Evolutionary conservation across 208 protist genomes (phyloP).

Genomic region (Crithidia thermophila): DNA sequence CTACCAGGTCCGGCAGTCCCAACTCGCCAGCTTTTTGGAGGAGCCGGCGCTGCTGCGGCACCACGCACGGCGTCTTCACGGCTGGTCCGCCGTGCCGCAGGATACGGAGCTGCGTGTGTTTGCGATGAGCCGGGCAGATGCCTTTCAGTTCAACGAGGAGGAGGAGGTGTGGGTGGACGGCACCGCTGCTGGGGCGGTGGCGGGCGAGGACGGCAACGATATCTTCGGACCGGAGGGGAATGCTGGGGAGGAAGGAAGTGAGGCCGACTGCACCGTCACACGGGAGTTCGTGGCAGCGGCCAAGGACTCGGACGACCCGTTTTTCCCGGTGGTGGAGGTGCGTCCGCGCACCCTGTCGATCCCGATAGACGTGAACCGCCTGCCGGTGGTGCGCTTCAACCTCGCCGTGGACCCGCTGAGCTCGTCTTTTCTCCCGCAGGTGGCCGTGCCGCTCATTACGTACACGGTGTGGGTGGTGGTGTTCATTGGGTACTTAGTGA

Average conservation of each 20-base stretch:
- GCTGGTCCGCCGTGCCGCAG: constrained; percentile 23
- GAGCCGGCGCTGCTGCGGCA: not conserved
- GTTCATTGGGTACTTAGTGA: constrained; percentile 18
- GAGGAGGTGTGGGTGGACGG: constrained; percentile 29
- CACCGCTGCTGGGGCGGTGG: too few species aligned
- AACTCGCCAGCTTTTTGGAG: not conserved
- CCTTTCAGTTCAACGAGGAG: constrained; percentile 23
- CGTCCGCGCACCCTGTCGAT: constrained; percentile 16
- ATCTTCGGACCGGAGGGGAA: not conserved
- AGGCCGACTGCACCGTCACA: not conserved
- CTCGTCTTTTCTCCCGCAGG: constrained; percentile 22
- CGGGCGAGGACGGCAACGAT: constrained; percentile 1
- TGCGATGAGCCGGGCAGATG: constrained; percentile 17
- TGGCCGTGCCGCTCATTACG: constrained; percentile 24
- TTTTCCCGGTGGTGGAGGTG: constrained; percentile 41
- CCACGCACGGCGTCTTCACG: not conserved
- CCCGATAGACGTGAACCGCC: constrained; percentile 20
- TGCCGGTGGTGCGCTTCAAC: constrained; percentile 37
- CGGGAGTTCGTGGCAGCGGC: not conserved
- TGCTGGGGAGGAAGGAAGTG: not conserved
- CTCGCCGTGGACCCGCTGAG: constrained; percentile 30
- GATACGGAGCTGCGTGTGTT: constrained; percentile 48
- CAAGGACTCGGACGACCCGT: not conserved
- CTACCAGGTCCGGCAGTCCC: constrained; percentile 26
- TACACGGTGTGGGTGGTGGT: constrained; percentile 18